These are phyloP conservation scores for Oryza punctata DNA, from an alignment of 176 grass and related monocot species.

Conservation along the genomic window DNA sequence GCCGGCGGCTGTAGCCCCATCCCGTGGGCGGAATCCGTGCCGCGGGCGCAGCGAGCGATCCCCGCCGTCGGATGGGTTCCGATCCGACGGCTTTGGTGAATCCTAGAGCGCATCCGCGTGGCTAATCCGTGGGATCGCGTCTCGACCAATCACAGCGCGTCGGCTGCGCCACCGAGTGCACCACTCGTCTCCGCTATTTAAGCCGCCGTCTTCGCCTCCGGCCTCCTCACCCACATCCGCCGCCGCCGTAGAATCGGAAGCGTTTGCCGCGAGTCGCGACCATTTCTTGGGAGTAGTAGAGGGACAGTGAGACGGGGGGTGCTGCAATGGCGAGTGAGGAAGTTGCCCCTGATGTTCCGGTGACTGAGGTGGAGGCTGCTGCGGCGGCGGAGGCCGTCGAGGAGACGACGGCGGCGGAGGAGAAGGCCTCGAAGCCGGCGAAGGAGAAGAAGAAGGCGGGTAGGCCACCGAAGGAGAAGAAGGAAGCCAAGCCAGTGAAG, in stretches of 20 bases:
- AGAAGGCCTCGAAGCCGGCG: slow-evolving; percentile 30
- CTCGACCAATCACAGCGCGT: slow-evolving; percentile 44
- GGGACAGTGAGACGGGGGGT: not conserved
- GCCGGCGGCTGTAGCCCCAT: not conserved
- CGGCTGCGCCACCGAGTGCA: not conserved
- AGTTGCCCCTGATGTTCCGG: not conserved
- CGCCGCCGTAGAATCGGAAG: not conserved
- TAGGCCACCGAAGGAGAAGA: not conserved
- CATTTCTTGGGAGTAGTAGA: not conserved
- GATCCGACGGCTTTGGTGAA: slow-evolving; percentile 39
- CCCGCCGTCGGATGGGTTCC: not conserved
- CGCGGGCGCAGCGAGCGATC: not conserved
- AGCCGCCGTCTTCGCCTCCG: slow-evolving; percentile 15
- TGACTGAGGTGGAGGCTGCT: slow-evolving; percentile 12
- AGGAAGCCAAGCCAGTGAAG: not conserved
- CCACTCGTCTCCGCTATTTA: slow-evolving; percentile 46
- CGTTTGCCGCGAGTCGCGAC: too few relatives aligned
- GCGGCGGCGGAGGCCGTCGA: not conserved
- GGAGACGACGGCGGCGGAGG: not conserved
- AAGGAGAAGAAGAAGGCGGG: not conserved
- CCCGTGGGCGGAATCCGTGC: slow-evolving; percentile 2
- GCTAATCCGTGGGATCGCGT: slow-evolving; percentile 59
- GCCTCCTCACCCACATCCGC: not conserved
- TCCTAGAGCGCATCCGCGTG: not conserved
- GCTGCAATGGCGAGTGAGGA: slow-evolving; percentile 44